These are phyloP conservation scores for Diaporthe ampelina DNA, from an alignment of 2,329 filamentous ascomycete genomes.

Conservation along the genomic window DNA sequence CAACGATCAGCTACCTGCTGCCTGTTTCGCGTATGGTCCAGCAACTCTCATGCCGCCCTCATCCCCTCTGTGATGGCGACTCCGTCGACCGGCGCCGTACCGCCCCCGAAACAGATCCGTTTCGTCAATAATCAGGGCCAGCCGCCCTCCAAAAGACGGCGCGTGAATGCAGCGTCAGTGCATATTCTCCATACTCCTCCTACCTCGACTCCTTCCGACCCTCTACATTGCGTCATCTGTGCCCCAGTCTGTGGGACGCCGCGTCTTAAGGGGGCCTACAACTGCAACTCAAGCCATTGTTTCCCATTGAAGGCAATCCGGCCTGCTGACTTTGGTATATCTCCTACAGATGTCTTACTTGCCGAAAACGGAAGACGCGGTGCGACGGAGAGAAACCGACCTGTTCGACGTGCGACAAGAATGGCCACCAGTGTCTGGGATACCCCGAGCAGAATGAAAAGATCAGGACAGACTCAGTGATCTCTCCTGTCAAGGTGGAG, in stretches of 20 bases:
- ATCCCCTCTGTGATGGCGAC: slow-evolving; percentile 59
- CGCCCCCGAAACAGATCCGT: slow-evolving; percentile 74
- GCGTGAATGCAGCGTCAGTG: slow-evolving; percentile 83
- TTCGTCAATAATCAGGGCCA: slow-evolving; percentile 88
- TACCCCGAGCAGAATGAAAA: slow-evolving; percentile 70
- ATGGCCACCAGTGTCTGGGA: slow-evolving; percentile 77
- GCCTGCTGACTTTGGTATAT: slow-evolving; percentile 14
- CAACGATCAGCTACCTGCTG: slow-evolving; percentile 12
- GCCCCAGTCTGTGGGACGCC: not conserved
- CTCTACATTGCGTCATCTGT: slow-evolving; percentile 15
- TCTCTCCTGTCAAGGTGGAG: slow-evolving; percentile 42
- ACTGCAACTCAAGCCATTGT: not conserved
- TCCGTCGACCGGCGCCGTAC: slow-evolving; percentile 57
- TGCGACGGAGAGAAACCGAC: slow-evolving; percentile 80
- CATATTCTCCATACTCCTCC: not conserved
- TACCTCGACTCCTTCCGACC: not conserved
- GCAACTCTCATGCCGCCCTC: slow-evolving; percentile 29
- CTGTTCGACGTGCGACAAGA: slow-evolving; percentile 80
- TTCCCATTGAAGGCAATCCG: not conserved
- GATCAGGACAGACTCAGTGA: slow-evolving; percentile 51
- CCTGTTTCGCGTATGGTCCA: slow-evolving; percentile 29
- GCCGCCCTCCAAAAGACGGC: slow-evolving; percentile 82
- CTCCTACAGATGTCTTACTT: slow-evolving; percentile 73
- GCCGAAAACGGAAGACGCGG: slow-evolving; percentile 81
- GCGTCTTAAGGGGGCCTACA: not conserved